Evolutionary conservation across 2,329 filamentous ascomycete species (phyloP), one percentile per base, ranked within the genome.

Genomic region (Trichophyton simii): DNA sequence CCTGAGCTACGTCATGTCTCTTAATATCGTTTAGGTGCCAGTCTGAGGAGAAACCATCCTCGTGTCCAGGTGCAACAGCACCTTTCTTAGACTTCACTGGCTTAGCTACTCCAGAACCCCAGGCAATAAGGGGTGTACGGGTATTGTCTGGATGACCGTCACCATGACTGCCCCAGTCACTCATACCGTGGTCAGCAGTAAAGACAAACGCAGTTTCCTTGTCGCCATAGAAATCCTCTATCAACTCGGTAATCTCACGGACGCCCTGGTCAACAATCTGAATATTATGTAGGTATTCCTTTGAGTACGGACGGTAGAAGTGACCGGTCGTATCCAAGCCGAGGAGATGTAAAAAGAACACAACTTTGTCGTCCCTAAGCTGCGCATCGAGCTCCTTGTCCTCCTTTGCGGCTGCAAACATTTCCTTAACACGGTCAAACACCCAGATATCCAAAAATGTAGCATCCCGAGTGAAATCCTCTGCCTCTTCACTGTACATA

Each of bases 111-210:
- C 94, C 94, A 60, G 94, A 90, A 9, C 94, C 94, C 94, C 94
- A 99, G 2, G 83, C 86, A 66, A 99, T 89, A 36, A 99, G 78
- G 0, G 94, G 94, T 0, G 94, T 99, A 58, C 94, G 84, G 2
- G 94, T 99, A 69, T 97, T 99, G 73, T 99, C 89, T 0, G 94
- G 94, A 74, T 99, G 91, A 6, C 94, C 94, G 72, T 99, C 94
- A 42, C 95, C 95, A 72, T 99, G 95, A 68, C 91, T 97, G n/a
- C 95, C 94, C 87, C 88, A 96, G 74, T 99, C 94, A 70, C 90
- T 97, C 94, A 99, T 99, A 18, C 94, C 94, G 73, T 99, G 94
- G 70, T 99, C 94, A 6, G 94, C 94, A 0, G 95, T 99, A 71
- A 99, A 99, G 15, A 99, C 84, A 72, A 92, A 99, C 0, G 95